Conservation (phyloP, 176 grass and related monocot genomes). For the Eleusine coracana region DNA sequence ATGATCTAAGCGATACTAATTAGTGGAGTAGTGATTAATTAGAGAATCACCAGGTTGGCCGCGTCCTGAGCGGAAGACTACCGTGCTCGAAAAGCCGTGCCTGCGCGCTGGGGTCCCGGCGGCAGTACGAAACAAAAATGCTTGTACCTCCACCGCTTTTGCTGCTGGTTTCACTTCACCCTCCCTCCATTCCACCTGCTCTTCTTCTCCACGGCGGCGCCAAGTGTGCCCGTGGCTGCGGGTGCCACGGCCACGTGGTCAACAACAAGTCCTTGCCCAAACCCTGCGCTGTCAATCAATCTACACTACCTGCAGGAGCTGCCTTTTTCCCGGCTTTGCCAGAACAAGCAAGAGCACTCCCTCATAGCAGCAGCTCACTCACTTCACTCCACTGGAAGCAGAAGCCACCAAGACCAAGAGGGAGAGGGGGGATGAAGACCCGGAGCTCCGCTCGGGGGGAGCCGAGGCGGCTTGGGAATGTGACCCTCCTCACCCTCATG, state of each 20-base stretch:
- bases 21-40: background rate
- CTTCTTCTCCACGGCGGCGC: background rate
- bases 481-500: constrained; percentile 52
- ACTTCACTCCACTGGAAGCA: background rate
- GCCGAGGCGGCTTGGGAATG: constrained; percentile 55
- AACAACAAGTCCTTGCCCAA: background rate
- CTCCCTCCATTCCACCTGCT: accelerated
- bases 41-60: background rate
- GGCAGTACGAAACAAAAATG: background rate
- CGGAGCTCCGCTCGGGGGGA: constrained; percentile 46
- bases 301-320: background rate
- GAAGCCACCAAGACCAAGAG: no score
- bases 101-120: background rate
- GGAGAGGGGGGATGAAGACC: constrained; percentile 47
- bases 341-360: background rate
- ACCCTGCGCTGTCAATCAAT: background rate
- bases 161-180: no score
- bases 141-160: background rate
- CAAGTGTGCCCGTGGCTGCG: background rate
- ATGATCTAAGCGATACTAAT: no score
- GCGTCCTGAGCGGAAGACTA: background rate
- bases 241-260: constrained; percentile 12
- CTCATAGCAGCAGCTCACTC: background rate
- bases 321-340: background rate
- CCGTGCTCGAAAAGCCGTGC: background rate